Conservation (phyloP, 768 basidiomycete species). For the Boletus sp. region DNA sequence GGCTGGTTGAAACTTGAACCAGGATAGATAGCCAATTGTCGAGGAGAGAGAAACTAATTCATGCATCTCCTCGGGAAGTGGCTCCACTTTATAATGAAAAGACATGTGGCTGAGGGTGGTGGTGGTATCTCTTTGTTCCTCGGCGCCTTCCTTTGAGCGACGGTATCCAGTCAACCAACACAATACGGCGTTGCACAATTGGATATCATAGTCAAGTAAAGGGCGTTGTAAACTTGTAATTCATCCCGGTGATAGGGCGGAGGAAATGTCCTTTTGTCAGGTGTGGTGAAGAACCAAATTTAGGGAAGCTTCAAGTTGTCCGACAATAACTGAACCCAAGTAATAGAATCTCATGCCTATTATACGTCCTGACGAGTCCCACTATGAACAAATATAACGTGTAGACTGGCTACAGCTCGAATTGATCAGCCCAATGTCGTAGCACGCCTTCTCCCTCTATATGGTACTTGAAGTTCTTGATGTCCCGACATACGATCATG, state of each 20-base stretch:
- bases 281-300: too few relatives aligned
- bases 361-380: neutral
- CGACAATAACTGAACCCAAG: neutral
- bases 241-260: conserved; percentile 1
- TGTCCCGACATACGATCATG: conserved; percentile 67
- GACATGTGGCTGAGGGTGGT: neutral
- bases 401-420: conserved; percentile 38
- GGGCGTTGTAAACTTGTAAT: neutral
- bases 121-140: conserved; percentile 4
- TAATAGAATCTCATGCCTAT: neutral
- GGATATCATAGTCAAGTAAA: neutral
- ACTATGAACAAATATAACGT: neutral
- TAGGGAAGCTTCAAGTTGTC: neutral
- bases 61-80: neutral
- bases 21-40: neutral
- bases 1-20: neutral
- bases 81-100: conserved; percentile 11
- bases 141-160: neutral
- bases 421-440: conserved; percentile 68
- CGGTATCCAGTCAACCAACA: conserved; percentile 9
- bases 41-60: neutral
- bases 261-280: conserved; percentile 4
- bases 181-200: conserved; percentile 13
- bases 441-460: conserved; percentile 62
- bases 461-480: conserved; percentile 57